Percentiles rank a stretch among this genome's conserved stretches.
Evolutionary conservation across 495 filamentous ascomycete species (phyloP).

Genomic region (Aspergillus heteromorphus): DNA sequence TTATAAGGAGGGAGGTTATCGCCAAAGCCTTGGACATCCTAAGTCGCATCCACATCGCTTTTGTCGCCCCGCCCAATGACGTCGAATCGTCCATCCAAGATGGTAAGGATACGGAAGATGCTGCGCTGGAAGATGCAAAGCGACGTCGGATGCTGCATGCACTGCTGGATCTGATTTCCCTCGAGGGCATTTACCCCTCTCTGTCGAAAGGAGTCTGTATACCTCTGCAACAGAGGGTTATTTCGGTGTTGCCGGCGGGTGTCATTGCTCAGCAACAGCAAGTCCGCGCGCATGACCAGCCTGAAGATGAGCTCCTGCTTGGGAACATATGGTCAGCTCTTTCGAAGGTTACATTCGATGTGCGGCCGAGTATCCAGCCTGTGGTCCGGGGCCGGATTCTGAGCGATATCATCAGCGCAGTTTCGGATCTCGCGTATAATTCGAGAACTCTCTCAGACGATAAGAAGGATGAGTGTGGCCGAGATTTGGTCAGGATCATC

Average conservation of each 20-base stretch:
- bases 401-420: conserved; percentile 40
- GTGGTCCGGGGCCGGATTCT: conserved; percentile 39
- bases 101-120: conserved; percentile 16
- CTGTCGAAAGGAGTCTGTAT: conserved; percentile 50
- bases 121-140: conserved; percentile 37
- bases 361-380: conserved; percentile 33
- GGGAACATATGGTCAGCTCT: conserved; percentile 23
- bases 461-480: conserved; percentile 19
- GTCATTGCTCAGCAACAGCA: conserved; percentile 38
- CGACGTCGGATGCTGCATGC: conserved; percentile 44
- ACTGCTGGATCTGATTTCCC: conserved; percentile 47
- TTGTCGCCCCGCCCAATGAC: conserved; percentile 24
- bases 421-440: conserved; percentile 38
- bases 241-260: conserved; percentile 43
- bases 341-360: conserved; percentile 28
- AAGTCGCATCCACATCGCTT: conserved; percentile 31
- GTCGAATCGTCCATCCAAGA: background rate
- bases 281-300: conserved; percentile 10
- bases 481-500: conserved; percentile 31
- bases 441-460: conserved; percentile 18
- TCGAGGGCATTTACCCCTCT: conserved; percentile 54
- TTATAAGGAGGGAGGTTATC: conserved; percentile 26
- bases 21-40: conserved; percentile 35
- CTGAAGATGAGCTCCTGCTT: conserved; percentile 30
- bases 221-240: conserved; percentile 49